phyloP scores from a whole-genome alignment of 2,329 filamentous ascomycete species.

The Epichloe sibirici region DNA sequence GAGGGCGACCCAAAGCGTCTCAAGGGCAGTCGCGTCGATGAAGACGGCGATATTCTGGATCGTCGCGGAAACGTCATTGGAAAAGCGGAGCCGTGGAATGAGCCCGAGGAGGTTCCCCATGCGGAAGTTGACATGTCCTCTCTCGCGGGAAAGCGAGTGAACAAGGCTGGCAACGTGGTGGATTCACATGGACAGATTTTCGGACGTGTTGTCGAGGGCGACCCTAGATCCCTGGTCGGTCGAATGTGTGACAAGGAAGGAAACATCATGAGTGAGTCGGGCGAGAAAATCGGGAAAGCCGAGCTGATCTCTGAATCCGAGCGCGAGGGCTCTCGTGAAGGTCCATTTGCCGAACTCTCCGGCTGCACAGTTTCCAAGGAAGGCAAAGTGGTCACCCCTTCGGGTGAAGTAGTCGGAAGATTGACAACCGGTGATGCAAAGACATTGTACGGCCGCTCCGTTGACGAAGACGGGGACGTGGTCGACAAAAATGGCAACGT shows the following conservation, averaged over 20 bases:
- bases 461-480: constrained; percentile 75
- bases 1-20: constrained; percentile 54
- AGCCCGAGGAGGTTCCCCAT: constrained; percentile 32
- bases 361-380: constrained; percentile 57
- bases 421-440: constrained; percentile 61
- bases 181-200: constrained; percentile 43
- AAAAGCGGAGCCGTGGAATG: constrained; percentile 56
- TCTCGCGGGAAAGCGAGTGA: constrained; percentile 57
- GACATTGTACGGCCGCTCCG: constrained; percentile 56
- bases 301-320: constrained; percentile 58
- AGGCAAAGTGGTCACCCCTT: constrained; percentile 30
- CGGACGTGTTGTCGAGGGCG: constrained; percentile 56
- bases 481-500: constrained; percentile 60
- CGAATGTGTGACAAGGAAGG: constrained; percentile 62
- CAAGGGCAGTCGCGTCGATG: constrained; percentile 52
- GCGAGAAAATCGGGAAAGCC: constrained; percentile 54
- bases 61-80: constrained; percentile 55
- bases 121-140: constrained; percentile 47
- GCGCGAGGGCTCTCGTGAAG: constrained; percentile 49
- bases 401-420: constrained; percentile 47
- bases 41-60: constrained; percentile 58
- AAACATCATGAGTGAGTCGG: constrained; percentile 60
- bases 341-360: constrained; percentile 54
- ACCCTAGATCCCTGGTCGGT: constrained; percentile 49
- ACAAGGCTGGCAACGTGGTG: constrained; percentile 55